A percentile compares a stretch with the other conserved stretches of the same genome.
Evolutionary conservation across 495 filamentous ascomycete species (phyloP).

Genomic region (Aspergillus affinis): DNA sequence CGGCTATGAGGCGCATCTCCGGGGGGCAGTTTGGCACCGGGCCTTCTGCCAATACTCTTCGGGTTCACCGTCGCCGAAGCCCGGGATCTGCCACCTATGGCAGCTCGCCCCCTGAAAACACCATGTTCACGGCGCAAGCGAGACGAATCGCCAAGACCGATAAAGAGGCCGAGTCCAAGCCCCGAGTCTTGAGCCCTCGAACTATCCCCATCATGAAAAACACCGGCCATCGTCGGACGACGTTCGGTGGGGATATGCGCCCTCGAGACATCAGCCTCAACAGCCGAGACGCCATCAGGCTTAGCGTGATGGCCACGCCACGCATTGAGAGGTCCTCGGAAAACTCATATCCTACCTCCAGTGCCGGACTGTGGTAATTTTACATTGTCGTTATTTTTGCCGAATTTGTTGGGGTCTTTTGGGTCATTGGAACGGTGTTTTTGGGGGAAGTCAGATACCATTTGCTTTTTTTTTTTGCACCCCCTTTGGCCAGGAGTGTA

Average conservation of each 20-base stretch:
- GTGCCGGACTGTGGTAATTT: conserved; percentile 19
- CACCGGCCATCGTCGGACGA: conserved; percentile 48
- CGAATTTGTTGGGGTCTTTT: conserved; percentile 19
- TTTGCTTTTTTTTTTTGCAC: conserved; percentile 19
- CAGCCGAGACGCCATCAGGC: conserved; percentile 43
- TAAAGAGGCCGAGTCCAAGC: conserved; percentile 53
- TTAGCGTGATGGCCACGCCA: conserved; percentile 40
- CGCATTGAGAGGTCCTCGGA: conserved; percentile 20
- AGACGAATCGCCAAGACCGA: conserved; percentile 69
- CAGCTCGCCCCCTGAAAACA: conserved; percentile 57
- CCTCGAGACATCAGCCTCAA: conserved; percentile 44
- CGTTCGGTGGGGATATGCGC: conserved; percentile 50
- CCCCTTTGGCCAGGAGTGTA: background rate
- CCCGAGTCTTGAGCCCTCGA: conserved; percentile 63
- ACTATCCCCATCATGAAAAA: conserved; percentile 66
- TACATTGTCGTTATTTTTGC: conserved; percentile 20
- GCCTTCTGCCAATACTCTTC: conserved; percentile 36
- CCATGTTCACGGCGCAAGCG: conserved; percentile 69
- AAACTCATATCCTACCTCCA: conserved; percentile 9
- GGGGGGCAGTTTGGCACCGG: conserved; percentile 31
- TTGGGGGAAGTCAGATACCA: conserved; percentile 38
- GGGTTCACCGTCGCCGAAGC: conserved; percentile 61
- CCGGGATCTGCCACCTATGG: conserved; percentile 54
- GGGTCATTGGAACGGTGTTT: conserved; percentile 31
- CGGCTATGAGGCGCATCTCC: conserved; percentile 60